Evolutionary conservation across 2,329 filamentous ascomycete species (phyloP), one percentile per base, ranked within the genome.

Genomic region (Hypoxylon sp.): DNA sequence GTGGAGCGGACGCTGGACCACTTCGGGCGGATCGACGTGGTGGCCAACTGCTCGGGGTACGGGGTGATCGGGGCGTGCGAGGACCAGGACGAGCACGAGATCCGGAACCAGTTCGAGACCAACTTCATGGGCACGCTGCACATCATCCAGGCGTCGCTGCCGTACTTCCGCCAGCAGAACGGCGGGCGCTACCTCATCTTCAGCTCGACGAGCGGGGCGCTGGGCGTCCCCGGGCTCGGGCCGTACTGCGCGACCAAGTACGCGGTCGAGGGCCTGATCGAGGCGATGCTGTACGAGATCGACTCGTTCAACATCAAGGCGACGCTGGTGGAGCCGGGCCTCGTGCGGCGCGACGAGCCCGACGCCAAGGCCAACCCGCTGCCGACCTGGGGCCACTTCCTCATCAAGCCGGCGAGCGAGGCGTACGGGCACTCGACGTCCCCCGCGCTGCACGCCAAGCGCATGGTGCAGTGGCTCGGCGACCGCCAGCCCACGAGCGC

Each of bases 201-300:
- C 77, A 97, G 92, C 71, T 95, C 90, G 7, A 97, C 92, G 0
- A 90, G 90, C 26, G 95, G 95, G 3, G 91, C 94, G 0, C 82
- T 97, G n/a, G 95, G 94, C 1, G 92, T 98, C 0, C 95, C 95
- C 0, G 95, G 95, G 0, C 77, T 98, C 4, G 94, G 94, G 0
- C 94, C 94, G 0, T 98, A 97, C 72, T 98, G 94, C 74, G 95
- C 95, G 1, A 97, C 92, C 13, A 99, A 98, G 74, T 98, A 97
- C 75, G 95, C 95, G 0, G 92, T 97, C 3, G 95, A 99, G 72
- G 95, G 94, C 0, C 79, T 99, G 50, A 92, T 98, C 67, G 95
- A 99, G 75, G 93, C 91, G 13, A 94, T 99, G 90, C 83, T 97
- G 13, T 98, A 98, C 75, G 95, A 99, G 73, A 88, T 96, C 31